Percentiles rank a stretch among this genome's conserved stretches.
These are phyloP conservation scores for Microglena sp. DNA, from an alignment of 139 green algal genomes.

Conservation along the genomic window DNA sequence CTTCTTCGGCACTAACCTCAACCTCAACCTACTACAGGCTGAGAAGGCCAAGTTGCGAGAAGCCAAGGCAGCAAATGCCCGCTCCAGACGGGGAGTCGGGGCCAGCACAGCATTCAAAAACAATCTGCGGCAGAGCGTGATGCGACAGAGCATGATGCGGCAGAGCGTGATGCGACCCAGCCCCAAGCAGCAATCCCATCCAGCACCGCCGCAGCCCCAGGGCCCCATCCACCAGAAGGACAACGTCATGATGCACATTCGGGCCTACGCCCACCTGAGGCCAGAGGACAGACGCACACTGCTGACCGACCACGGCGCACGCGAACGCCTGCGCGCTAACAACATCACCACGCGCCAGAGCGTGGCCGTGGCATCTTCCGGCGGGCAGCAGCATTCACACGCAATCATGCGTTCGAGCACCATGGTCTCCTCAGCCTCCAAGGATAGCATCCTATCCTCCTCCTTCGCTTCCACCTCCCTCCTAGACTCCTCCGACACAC, in stretches of 20 bases:
- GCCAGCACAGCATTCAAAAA: too few relatives aligned
- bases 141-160: too few relatives aligned
- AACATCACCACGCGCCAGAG: constrained; percentile 40
- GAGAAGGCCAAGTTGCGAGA: too few relatives aligned
- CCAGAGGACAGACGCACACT: constrained; percentile 17
- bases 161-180: too few relatives aligned
- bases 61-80: too few relatives aligned
- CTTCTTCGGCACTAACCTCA: too few relatives aligned
- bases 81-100: too few relatives aligned
- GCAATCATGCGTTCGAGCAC: background rate
- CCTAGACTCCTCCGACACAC: too few relatives aligned
- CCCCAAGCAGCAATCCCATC: too few relatives aligned
- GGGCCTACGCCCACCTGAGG: constrained; percentile 2
- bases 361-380: constrained; percentile 16
- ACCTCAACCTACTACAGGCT: too few relatives aligned
- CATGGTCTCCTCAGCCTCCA: background rate
- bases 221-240: constrained; percentile 6
- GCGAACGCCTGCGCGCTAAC: constrained; percentile 15
- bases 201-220: background rate
- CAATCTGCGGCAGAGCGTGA: too few relatives aligned
- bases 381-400: background rate
- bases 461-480: too few relatives aligned
- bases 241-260: constrained; percentile 9
- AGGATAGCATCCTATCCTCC: background rate
- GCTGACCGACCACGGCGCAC: constrained; percentile 29